Percentiles rank a stretch among this genome's conserved stretches.
Evolutionary conservation across 352 stramenopile species (phyloP).

Genomic region (Pythium grandisporangium): DNA sequence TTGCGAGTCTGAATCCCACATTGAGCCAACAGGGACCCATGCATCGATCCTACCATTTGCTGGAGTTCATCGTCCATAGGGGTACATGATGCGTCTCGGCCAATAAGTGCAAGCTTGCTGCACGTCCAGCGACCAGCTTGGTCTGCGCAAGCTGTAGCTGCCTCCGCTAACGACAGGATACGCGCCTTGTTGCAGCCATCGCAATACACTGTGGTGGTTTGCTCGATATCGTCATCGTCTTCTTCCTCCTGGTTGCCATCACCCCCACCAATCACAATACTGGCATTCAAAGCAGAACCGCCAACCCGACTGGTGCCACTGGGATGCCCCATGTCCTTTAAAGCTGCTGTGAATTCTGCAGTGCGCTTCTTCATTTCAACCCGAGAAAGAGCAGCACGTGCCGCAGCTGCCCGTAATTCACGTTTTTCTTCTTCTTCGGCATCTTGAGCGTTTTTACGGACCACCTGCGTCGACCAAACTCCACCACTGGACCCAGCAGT

Average conservation of each 20-base stretch:
- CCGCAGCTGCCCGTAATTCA: conserved; percentile 31
- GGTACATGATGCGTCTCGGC: conserved; percentile 30
- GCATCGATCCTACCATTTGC: conserved; percentile 36
- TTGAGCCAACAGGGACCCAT: conserved; percentile 35
- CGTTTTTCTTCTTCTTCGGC: conserved; percentile 11
- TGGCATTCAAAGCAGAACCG: no score
- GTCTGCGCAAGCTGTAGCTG: conserved; percentile 13
- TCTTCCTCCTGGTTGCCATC: conserved; percentile 10
- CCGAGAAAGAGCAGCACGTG: conserved; percentile 41
- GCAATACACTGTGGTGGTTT: conserved; percentile 68
- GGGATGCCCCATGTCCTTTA: no score
- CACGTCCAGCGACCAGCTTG: conserved; percentile 47
- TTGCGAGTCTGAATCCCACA: conserved; percentile 36
- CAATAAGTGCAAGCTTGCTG: conserved; percentile 16
- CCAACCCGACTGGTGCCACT: no score
- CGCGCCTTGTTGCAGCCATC: conserved; percentile 76
- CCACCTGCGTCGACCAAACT: no score
- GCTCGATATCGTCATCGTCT: conserved; percentile 40
- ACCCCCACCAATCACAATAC: no score
- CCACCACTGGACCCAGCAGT: no score
- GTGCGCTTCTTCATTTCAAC: conserved; percentile 33
- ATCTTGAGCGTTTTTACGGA: not conserved
- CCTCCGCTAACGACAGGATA: conserved; percentile 47
- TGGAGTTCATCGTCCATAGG: conserved; percentile 65
- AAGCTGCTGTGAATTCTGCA: conserved; percentile 28